These are phyloP conservation scores for Nannizziopsis arthrosporioides DNA, from an alignment of 2,329 filamentous ascomycete species.

Conservation along the genomic window DNA sequence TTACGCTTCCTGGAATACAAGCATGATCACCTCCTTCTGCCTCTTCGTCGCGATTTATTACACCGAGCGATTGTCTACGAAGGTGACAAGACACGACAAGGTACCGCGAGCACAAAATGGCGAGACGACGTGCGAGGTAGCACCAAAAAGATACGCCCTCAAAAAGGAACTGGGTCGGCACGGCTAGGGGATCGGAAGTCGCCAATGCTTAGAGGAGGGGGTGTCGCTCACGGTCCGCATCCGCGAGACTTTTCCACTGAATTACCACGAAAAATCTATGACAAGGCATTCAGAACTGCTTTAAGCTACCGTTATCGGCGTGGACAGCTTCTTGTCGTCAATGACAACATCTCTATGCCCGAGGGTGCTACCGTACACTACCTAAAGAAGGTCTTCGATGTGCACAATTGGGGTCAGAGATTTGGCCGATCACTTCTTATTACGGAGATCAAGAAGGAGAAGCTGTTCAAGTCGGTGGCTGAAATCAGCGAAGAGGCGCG, in stretches of 20 bases:
- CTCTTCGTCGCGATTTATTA: constrained; percentile 79
- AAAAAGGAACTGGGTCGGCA: constrained; percentile 75
- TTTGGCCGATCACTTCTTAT: constrained; percentile 65
- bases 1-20: constrained; percentile 65
- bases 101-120: constrained; percentile 73
- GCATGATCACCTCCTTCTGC: constrained; percentile 70
- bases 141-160: constrained; percentile 64
- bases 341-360: constrained; percentile 60
- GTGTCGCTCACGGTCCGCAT: constrained; percentile 79
- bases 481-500: constrained; percentile 55
- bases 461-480: constrained; percentile 56
- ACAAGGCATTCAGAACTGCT: constrained; percentile 87
- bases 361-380: constrained; percentile 43
- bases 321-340: constrained; percentile 76
- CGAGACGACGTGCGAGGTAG: constrained; percentile 75
- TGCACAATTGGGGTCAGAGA: constrained; percentile 56
- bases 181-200: constrained; percentile 71
- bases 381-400: constrained; percentile 55
- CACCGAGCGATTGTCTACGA: constrained; percentile 89
- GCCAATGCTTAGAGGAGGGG: constrained; percentile 72
- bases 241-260: constrained; percentile 80
- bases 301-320: constrained; percentile 80
- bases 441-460: constrained; percentile 48
- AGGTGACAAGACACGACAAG: constrained; percentile 75
- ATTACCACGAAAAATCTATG: constrained; percentile 81